phyloP scores from a whole-genome alignment of 495 filamentous ascomycete genomes.

The Oleoguttula mirabilis region DNA sequence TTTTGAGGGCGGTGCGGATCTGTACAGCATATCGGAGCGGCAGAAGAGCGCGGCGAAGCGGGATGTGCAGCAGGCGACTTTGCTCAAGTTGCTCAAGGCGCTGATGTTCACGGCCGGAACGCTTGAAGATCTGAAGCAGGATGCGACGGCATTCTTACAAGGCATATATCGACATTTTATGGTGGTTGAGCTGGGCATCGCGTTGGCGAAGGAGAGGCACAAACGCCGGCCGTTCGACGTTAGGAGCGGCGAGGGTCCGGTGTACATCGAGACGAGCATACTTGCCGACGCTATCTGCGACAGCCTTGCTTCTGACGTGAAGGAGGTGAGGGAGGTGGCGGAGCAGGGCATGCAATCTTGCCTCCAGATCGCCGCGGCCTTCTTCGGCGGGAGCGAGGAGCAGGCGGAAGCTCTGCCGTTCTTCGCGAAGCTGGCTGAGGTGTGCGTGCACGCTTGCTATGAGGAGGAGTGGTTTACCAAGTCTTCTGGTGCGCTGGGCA shows the following conservation, averaged over 20 bases:
- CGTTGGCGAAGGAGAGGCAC: conserved; percentile 64
- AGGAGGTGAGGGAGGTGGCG: conserved; percentile 70
- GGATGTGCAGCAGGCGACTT: conserved; percentile 60
- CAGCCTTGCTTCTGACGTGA: conserved; percentile 69
- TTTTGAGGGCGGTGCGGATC: conserved; percentile 46
- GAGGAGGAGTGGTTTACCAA: conserved; percentile 98
- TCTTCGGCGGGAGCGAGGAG: conserved; percentile 59
- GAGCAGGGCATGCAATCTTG: conserved; percentile 62
- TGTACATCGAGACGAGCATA: conserved; percentile 71
- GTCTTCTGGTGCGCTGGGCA: conserved; percentile 73
- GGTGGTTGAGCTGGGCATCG: conserved; percentile 75
- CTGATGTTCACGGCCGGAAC: conserved; percentile 69
- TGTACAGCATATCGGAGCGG: conserved; percentile 58
- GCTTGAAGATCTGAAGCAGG: conserved; percentile 60
- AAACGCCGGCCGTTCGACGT: conserved; percentile 66
- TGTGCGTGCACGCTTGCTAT: conserved; percentile 87
- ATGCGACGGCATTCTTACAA: conserved; percentile 58
- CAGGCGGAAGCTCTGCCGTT: conserved; percentile 62
- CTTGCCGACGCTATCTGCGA: conserved; percentile 82
- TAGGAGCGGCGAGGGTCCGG: conserved; percentile 68
- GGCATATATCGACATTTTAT: conserved; percentile 83
- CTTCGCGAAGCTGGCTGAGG: conserved; percentile 65
- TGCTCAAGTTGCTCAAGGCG: conserved; percentile 81
- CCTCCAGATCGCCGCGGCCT: conserved; percentile 60
- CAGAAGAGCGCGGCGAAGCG: conserved; percentile 78